These are phyloP conservation scores for Starmera caribaea DNA, from an alignment of 805 yeast species.

Conservation along the genomic window DNA sequence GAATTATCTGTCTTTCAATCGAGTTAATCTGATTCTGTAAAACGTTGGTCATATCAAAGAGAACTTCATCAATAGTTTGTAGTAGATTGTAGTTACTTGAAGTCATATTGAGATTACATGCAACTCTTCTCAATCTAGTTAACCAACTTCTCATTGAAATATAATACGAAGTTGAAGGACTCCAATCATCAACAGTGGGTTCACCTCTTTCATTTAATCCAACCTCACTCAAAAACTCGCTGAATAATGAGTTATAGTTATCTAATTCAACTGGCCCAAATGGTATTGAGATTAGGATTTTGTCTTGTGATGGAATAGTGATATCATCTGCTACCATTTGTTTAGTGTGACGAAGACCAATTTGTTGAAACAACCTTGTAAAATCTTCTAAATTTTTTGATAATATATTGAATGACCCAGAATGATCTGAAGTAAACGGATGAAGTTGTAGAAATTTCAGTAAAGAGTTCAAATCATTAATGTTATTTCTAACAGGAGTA, in stretches of 20 bases:
- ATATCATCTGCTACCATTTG: constrained; percentile 73
- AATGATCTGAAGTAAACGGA: constrained; percentile 43
- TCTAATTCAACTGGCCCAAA: constrained; percentile 81
- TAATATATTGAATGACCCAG: constrained; percentile 2
- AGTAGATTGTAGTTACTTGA: constrained; percentile 5
- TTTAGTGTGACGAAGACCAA: constrained; percentile 76
- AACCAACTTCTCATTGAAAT: constrained; percentile 61
- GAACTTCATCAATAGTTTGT: constrained; percentile 57
- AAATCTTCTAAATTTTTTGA: constrained; percentile 26
- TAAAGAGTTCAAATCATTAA: constrained; percentile 63
- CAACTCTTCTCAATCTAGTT: constrained; percentile 58
- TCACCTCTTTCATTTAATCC: constrained; percentile 38
- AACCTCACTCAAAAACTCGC: constrained; percentile 48
- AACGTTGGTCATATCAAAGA: constrained; percentile 51
- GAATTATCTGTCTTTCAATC: constrained; percentile 38
- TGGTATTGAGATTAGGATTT: constrained; percentile 61
- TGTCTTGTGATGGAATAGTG: constrained; percentile 65
- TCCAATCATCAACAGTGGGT: constrained; percentile 40
- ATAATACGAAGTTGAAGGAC: constrained; percentile 31
- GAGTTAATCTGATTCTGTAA: constrained; percentile 40
- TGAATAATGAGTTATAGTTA: constrained; percentile 58
- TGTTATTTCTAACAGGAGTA: constrained; percentile 68
- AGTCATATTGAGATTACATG: constrained; percentile 64
- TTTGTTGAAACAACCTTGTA: constrained; percentile 37
- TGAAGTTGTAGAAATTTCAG: constrained; percentile 53